Evolutionary conservation across 768 basidiomycete genomes (phyloP).

Genomic region (Sarcodon aspratus): DNA sequence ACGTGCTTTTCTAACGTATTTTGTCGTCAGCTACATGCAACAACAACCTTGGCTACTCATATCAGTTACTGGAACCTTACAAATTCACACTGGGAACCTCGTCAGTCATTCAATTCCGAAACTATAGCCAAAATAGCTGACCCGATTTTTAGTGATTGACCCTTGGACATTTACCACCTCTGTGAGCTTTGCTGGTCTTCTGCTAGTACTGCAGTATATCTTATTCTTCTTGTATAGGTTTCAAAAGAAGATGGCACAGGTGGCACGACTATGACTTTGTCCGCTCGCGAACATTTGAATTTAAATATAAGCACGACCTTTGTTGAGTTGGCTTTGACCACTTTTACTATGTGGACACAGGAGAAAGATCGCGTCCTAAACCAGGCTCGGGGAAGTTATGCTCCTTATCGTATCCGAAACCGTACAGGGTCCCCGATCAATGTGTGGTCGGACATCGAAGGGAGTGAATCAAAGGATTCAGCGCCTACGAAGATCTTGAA

Average conservation of each 20-base stretch:
- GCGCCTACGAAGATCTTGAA: conserved; percentile 53
- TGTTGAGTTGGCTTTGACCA: conserved; percentile 72
- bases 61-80: conserved; percentile 95
- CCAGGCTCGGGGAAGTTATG: conserved; percentile 77
- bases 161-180: conserved; percentile 84
- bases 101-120: conserved; percentile 26
- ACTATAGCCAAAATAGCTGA: neutral
- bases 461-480: conserved; percentile 33
- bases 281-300: conserved; percentile 77
- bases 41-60: conserved; percentile 67
- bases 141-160: conserved; percentile 58
- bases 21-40: conserved; percentile 59
- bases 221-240: conserved; percentile 27
- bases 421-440: conserved; percentile 79
- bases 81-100: conserved; percentile 97
- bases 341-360: conserved; percentile 59
- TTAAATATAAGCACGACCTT: conserved; percentile 88
- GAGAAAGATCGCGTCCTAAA: conserved; percentile 64
- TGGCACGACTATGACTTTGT: conserved; percentile 47
- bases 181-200: conserved; percentile 25
- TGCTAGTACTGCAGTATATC: neutral
- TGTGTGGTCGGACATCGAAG: conserved; percentile 77
- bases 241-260: conserved; percentile 36
- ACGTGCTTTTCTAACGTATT: neutral
- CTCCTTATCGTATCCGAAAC: conserved; percentile 89